These are phyloP conservation scores for Colletotrichum siamense DNA, from an alignment of 2,329 filamentous ascomycete species.

Conservation along the genomic window DNA sequence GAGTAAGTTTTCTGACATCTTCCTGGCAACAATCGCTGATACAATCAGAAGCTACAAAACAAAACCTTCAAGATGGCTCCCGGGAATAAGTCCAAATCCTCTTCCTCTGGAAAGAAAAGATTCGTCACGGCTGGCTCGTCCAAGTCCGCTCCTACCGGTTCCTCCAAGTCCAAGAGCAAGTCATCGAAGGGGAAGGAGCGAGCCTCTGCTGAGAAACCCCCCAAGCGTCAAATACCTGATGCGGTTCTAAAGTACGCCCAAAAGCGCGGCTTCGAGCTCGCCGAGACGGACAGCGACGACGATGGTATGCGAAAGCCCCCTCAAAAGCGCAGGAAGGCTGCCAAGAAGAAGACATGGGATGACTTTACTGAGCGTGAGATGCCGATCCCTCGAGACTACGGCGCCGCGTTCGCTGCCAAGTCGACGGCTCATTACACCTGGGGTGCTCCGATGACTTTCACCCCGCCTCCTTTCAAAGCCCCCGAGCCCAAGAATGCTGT, in stretches of 20 bases:
- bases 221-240: background rate
- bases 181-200: background rate
- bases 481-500: background rate
- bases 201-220: background rate
- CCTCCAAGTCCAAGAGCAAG: background rate
- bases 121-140: background rate
- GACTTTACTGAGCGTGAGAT: background rate
- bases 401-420: constrained; percentile 4
- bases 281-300: background rate
- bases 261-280: background rate
- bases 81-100: background rate
- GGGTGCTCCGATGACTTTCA: background rate
- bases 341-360: background rate
- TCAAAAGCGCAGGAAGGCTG: background rate
- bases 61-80: background rate
- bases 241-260: background rate
- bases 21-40: background rate
- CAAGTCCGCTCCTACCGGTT: background rate
- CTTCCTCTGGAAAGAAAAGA: background rate
- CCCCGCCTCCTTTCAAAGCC: background rate
- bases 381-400: background rate
- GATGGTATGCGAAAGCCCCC: background rate
- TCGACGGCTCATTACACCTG: constrained; percentile 11
- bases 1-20: background rate
- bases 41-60: background rate